A percentile compares a stretch with the other conserved stretches of the same genome.
phyloP scores from a whole-genome alignment of 208 protist genomes.

The Strigomonas oncopelti region DNA sequence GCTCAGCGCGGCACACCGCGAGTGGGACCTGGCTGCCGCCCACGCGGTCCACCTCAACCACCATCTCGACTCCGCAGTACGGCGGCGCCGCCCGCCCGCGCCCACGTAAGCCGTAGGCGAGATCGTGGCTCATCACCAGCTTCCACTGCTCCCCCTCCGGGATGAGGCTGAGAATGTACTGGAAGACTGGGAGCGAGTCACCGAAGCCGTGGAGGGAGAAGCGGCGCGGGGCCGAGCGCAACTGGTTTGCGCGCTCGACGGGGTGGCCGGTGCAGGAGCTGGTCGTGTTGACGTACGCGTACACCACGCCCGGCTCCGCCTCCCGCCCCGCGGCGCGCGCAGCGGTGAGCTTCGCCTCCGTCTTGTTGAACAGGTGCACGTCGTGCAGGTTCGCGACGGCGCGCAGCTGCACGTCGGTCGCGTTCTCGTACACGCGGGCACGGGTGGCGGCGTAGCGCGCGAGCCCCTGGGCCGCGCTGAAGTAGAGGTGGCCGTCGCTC shows the following conservation, averaged over 20 bases:
- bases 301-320: not conserved
- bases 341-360: no score
- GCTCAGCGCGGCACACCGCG: not conserved
- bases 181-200: conserved; percentile 16
- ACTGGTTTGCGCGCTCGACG: not conserved
- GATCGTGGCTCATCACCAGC: conserved; percentile 32
- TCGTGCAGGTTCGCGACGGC: no score
- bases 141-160: conserved; percentile 49
- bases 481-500: no score
- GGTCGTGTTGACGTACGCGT: conserved; percentile 6
- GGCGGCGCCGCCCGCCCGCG: not conserved
- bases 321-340: no score
- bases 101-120: conserved; percentile 33
- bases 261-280: not conserved
- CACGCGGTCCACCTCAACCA: conserved; percentile 36
- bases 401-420: no score
- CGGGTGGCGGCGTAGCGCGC: no score
- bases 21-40: conserved; percentile 8
- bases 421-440: no score
- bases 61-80: conserved; percentile 15
- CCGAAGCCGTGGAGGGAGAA: no score
- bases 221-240: no score
- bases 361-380: no score
- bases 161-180: conserved; percentile 40
- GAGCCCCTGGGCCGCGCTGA: no score